phyloP scores from a whole-genome alignment of 163 green algal genomes.

The Chloromonas sp. region DNA sequence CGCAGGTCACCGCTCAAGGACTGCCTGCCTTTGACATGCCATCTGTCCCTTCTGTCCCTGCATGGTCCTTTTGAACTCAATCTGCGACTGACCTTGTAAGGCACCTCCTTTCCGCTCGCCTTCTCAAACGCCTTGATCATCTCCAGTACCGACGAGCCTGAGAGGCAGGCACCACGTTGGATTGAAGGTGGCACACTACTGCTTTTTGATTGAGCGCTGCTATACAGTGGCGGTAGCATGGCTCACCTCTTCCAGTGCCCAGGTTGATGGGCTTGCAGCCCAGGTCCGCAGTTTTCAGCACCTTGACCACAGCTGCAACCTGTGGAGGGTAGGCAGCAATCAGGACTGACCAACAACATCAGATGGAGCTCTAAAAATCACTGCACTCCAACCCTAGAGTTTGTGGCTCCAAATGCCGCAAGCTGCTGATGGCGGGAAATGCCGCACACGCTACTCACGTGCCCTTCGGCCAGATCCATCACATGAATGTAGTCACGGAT shows the following conservation, averaged over 20 bases:
- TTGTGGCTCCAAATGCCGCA: too few species aligned
- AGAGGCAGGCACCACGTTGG: not conserved
- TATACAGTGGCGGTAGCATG: too few species aligned
- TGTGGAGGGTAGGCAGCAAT: constrained; percentile 26
- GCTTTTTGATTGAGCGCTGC: not conserved
- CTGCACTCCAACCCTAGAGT: too few species aligned
- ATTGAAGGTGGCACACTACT: not conserved
- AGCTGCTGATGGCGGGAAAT: too few species aligned
- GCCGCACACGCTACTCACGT: constrained; percentile 36
- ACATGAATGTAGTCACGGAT: constrained; percentile 99
- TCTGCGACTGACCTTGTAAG: constrained; percentile 48
- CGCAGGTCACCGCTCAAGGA: too few species aligned
- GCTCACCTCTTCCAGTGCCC: constrained; percentile 63
- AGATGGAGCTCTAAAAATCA: too few species aligned
- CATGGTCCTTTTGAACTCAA: not conserved
- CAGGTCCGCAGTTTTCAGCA: constrained; percentile 43
- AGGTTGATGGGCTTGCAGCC: constrained; percentile 82
- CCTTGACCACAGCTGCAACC: constrained; percentile 48
- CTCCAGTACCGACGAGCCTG: constrained; percentile 89
- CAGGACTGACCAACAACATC: too few species aligned
- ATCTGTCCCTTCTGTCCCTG: not conserved
- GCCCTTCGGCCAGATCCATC: constrained; percentile 87
- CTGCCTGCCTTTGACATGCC: not conserved
- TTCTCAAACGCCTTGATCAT: constrained; percentile 93
- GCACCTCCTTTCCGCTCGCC: constrained; percentile 78